Conservation (phyloP, 2,329 filamentous ascomycete species). For the Beauveria sp. region DNA sequence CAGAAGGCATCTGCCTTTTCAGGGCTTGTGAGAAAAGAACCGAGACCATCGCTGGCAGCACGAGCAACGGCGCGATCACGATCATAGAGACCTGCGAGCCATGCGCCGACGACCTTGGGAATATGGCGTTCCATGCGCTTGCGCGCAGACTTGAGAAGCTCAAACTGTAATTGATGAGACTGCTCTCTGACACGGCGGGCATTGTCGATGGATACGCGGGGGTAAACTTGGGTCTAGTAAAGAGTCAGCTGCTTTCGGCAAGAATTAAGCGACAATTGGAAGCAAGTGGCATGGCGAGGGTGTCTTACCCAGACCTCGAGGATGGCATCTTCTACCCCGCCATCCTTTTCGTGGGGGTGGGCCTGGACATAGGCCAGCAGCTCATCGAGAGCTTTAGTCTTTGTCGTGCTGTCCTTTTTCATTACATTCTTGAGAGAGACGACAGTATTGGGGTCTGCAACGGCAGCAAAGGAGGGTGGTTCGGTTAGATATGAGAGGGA, state of each 20-base stretch:
- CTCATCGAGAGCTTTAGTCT: constrained; percentile 84
- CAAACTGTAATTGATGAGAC: constrained; percentile 65
- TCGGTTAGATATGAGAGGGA: constrained; percentile 80
- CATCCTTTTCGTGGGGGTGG: constrained; percentile 44
- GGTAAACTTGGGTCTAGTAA: constrained; percentile 70
- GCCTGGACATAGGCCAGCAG: constrained; percentile 57
- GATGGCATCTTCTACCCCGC: constrained; percentile 70
- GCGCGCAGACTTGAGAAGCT: constrained; percentile 54
- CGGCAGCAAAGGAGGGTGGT: constrained; percentile 67
- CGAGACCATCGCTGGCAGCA: constrained; percentile 70
- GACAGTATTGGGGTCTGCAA: constrained; percentile 74
- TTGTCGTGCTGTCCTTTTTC: constrained; percentile 91
- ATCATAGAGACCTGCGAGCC: constrained; percentile 86
- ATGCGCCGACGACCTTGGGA: constrained; percentile 72
- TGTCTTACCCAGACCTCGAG: constrained; percentile 71
- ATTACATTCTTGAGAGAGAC: constrained; percentile 88
- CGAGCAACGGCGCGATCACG: constrained; percentile 68
- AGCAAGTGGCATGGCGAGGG: background rate
- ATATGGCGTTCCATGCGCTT: constrained; percentile 80
- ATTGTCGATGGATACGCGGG: constrained; percentile 83
- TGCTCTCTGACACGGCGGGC: constrained; percentile 81
- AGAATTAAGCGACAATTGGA: background rate
- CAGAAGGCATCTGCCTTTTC: constrained; percentile 74
- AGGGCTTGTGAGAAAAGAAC: constrained; percentile 65
- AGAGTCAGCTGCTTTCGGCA: background rate